phyloP scores from a whole-genome alignment of 2,329 filamentous ascomycete species.

The Teratosphaeria epicoccoides region DNA sequence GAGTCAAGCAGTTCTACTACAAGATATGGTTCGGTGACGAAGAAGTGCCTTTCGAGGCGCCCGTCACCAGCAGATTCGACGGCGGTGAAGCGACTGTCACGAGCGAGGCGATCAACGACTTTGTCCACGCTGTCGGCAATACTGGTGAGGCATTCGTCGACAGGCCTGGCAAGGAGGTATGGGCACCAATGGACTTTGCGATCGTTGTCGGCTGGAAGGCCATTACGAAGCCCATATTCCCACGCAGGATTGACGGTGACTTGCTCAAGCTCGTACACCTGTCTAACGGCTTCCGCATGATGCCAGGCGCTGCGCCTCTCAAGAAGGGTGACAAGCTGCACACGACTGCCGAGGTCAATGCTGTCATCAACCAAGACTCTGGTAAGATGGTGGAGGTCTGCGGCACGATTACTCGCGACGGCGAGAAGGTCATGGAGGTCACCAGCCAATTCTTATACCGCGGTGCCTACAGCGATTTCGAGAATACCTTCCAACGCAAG shows the following conservation, averaged over 20 bases:
- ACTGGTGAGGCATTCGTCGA: constrained; percentile 96
- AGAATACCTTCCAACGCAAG: constrained; percentile 99
- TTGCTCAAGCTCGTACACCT: constrained; percentile 91
- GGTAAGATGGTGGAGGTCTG: constrained; percentile 99
- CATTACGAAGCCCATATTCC: constrained; percentile 98
- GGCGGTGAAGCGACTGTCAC: constrained; percentile 82
- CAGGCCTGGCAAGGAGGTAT: constrained; percentile 83
- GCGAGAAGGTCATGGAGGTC: constrained; percentile 88
- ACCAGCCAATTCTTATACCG: constrained; percentile 98
- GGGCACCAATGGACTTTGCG: constrained; percentile 84
- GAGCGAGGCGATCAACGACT: constrained; percentile 89
- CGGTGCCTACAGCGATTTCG: constrained; percentile 80
- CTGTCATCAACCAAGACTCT: constrained; percentile 94
- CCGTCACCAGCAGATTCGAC: constrained; percentile 79
- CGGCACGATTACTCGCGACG: constrained; percentile 80
- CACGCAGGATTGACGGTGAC: constrained; percentile 89
- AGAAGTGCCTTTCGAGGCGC: constrained; percentile 67
- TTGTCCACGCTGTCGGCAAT: constrained; percentile 97
- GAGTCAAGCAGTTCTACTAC: constrained; percentile 99
- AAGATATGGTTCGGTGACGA: constrained; percentile 92
- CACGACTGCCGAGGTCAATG: constrained; percentile 91
- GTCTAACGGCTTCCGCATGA: constrained; percentile 97
- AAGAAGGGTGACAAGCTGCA: constrained; percentile 91
- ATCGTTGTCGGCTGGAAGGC: constrained; percentile 55
- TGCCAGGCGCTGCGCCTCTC: constrained; percentile 84